These are phyloP conservation scores for Penicillium sp. DNA, from an alignment of 2,329 filamentous ascomycete genomes.

Conservation along the genomic window DNA sequence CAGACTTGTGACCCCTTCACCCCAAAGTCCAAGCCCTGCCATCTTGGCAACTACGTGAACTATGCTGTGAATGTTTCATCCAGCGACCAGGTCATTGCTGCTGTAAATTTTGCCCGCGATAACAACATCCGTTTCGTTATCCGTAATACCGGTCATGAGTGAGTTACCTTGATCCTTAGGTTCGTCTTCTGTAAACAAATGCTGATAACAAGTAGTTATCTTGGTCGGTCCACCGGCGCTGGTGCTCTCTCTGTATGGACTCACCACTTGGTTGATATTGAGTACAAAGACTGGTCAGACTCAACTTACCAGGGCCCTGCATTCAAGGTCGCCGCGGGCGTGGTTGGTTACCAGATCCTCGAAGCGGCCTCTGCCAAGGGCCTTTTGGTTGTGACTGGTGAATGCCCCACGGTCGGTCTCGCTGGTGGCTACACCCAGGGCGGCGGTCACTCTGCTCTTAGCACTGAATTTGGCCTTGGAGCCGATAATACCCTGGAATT, in stretches of 20 bases:
- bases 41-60: conserved; percentile 30
- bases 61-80: conserved; percentile 40
- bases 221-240: conserved; percentile 61
- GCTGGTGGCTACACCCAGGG: conserved; percentile 62
- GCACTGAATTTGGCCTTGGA: conserved; percentile 55
- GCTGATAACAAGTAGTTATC: conserved; percentile 17
- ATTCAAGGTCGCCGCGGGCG: conserved; percentile 55
- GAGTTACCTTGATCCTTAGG: conserved; percentile 1
- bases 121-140: conserved; percentile 54
- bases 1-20: conserved; percentile 35
- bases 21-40: conserved; percentile 23
- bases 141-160: conserved; percentile 45
- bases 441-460: conserved; percentile 59
- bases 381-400: conserved; percentile 56
- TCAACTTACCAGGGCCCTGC: conserved; percentile 52
- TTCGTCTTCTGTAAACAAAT: not conserved
- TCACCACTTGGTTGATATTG: conserved; percentile 32
- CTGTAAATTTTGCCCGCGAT: conserved; percentile 45
- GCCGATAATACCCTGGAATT: conserved; percentile 60
- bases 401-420: conserved; percentile 56
- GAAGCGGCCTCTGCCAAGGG: conserved; percentile 47
- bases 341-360: conserved; percentile 53
- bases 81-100: conserved; percentile 29
- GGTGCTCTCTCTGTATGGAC: conserved; percentile 46
- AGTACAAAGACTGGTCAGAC: conserved; percentile 38